These are phyloP conservation scores for Suhomyces kunorum DNA, from an alignment of 1,139 yeast genomes.

Conservation along the genomic window DNA sequence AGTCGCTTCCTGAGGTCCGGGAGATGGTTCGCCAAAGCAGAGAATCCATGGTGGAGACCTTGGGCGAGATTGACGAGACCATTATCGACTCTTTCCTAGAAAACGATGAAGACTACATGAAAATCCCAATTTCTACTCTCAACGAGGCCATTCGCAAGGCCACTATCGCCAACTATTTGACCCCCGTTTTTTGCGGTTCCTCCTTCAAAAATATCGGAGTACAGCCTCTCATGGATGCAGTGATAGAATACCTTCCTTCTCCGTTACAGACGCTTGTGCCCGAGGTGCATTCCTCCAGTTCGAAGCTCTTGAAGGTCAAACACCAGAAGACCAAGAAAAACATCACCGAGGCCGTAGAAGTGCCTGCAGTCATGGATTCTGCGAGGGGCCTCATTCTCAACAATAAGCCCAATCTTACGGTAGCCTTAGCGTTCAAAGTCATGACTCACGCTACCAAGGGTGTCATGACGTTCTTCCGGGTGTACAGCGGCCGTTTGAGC, in stretches of 20 bases:
- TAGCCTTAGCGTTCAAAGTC: conserved; percentile 92
- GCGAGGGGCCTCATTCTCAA: conserved; percentile 54
- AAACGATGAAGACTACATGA: conserved; percentile 67
- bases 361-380: conserved; percentile 41
- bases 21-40: conserved; percentile 60
- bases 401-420: conserved; percentile 56
- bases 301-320: conserved; percentile 15
- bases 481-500: conserved; percentile 75
- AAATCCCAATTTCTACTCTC: conserved; percentile 53
- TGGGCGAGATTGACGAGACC: conserved; percentile 78
- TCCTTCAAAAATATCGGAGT: conserved; percentile 92
- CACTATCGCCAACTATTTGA: conserved; percentile 57
- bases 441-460: conserved; percentile 84
- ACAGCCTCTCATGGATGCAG: conserved; percentile 88
- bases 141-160: conserved; percentile 61
- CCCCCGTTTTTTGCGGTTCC: conserved; percentile 91
- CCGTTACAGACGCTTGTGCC: conserved; percentile 70
- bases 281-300: conserved; percentile 40
- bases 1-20: conserved; percentile 34
- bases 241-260: conserved; percentile 75
- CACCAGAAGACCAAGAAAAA: conserved; percentile 17
- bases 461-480: conserved; percentile 80
- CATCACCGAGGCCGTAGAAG: conserved; percentile 18
- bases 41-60: conserved; percentile 76
- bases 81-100: conserved; percentile 78